Percentiles rank a stretch among this genome's conserved stretches.
phyloP scores from a whole-genome alignment of 345 rosid genomes.

The Fremontodendron californicum region DNA sequence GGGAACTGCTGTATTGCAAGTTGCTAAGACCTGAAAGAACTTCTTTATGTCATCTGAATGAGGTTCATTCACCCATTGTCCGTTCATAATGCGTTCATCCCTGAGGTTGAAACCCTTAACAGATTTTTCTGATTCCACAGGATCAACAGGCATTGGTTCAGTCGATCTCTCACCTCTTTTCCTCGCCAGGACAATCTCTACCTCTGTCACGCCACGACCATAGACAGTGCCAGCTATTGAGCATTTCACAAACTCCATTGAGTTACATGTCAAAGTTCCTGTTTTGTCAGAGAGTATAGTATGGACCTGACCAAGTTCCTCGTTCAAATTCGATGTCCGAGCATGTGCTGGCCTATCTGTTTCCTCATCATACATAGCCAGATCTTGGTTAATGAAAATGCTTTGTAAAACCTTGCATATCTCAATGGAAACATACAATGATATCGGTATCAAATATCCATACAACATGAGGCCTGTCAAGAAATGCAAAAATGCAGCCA shows the following conservation, averaged over 20 bases:
- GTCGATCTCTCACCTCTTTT: slow-evolving; percentile 21
- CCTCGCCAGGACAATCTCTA: slow-evolving; percentile 54
- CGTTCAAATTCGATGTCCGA: slow-evolving; percentile 86
- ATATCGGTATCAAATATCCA: slow-evolving; percentile 91
- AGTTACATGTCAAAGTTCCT: slow-evolving; percentile 91
- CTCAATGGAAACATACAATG: slow-evolving; percentile 79
- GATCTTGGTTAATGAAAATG: slow-evolving; percentile 81
- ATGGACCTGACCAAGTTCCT: slow-evolving; percentile 90
- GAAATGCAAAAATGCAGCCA: slow-evolving; percentile 76
- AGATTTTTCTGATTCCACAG: slow-evolving; percentile 24
- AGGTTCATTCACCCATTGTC: slow-evolving; percentile 64
- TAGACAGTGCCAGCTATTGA: slow-evolving; percentile 69
- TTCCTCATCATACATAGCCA: slow-evolving; percentile 63
- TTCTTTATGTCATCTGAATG: slow-evolving; percentile 36
- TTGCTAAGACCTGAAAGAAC: slow-evolving; percentile 65
- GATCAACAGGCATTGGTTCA: too few relatives aligned
- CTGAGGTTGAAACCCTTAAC: slow-evolving; percentile 80
- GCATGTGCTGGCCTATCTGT: slow-evolving; percentile 71
- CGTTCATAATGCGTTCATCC: slow-evolving; percentile 71
- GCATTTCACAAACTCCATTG: slow-evolving; percentile 93
- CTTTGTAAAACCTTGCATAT: slow-evolving; percentile 86
- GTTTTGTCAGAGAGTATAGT: slow-evolving; percentile 89
- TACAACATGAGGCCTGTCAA: slow-evolving; percentile 88
- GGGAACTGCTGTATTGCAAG: slow-evolving; percentile 85
- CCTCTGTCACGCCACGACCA: slow-evolving; percentile 79